phyloP scores from a whole-genome alignment of 805 yeast species.

The Kodamaea kakaduensis region DNA sequence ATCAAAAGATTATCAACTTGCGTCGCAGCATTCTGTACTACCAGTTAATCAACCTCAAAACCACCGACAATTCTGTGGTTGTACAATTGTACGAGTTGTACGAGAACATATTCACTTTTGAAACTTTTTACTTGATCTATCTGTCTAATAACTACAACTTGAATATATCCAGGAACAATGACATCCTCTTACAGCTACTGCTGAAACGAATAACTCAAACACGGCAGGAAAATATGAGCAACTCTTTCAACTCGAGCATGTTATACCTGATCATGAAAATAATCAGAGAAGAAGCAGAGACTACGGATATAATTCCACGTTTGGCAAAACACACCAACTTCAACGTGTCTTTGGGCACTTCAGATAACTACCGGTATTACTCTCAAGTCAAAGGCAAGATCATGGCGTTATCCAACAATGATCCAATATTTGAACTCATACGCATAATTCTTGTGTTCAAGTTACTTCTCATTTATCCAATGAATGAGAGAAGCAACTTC shows the following conservation, averaged over 20 bases:
- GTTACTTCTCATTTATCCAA: slow-evolving; percentile 18
- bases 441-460: slow-evolving; percentile 20
- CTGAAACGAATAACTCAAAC: slow-evolving; percentile 8
- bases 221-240: slow-evolving; percentile 8
- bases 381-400: slow-evolving; percentile 8
- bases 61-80: slow-evolving; percentile 17
- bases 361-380: slow-evolving; percentile 3
- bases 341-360: slow-evolving; percentile 7
- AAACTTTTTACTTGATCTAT: slow-evolving; percentile 19
- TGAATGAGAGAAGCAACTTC: slow-evolving; percentile 14
- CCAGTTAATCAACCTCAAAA: slow-evolving; percentile 27
- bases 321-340: slow-evolving; percentile 12
- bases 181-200: slow-evolving; percentile 11
- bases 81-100: slow-evolving; percentile 29
- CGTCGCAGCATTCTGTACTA: slow-evolving; percentile 28
- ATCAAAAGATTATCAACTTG: slow-evolving; percentile 28
- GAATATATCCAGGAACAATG: slow-evolving; percentile 13
- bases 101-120: slow-evolving; percentile 26
- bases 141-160: slow-evolving; percentile 16
- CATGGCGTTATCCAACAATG: slow-evolving; percentile 4
- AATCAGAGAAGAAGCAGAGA: slow-evolving; percentile 8
- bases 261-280: slow-evolving; percentile 10
- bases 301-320: slow-evolving; percentile 1
- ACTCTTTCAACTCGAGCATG: slow-evolving; percentile 11
- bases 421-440: slow-evolving; percentile 13